Base-by-base conservation (phyloP, 1,284 basidiomycete genomes). In the Apiotrichum sp. region DNA sequence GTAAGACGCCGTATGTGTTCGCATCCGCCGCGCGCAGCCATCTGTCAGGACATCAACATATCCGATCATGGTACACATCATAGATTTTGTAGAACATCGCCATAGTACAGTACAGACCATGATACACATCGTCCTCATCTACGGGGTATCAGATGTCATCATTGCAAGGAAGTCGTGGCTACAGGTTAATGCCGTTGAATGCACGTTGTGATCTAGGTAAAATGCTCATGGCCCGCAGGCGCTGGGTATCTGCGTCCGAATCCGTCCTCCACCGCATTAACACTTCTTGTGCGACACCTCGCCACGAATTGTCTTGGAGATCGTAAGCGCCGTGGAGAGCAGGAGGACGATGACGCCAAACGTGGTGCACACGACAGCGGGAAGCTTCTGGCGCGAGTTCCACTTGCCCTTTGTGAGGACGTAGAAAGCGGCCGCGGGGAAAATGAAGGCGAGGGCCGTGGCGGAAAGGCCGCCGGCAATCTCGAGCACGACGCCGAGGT, bases 401-500 rank as follows among this genome's bases (percentile, higher is more conserved):
- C 88, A 87, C 6, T 82, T 81, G 13, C 80, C 74, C 5, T 76
- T 74, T 32, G 81, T 77, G 53, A 97, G 83, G 65, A 86, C 86
- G 67, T 89, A 78, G 78, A 89, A 93, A 68, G 92, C 93, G 3
- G 83, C 85, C 0, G 93, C 88, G 6, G 93, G 88, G 74, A 93
- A 92, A 65, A 98, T 92, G 78, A 88, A 98, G 0, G 95, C 95
- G 16, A 98, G 82, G 0, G 92, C 86, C 0, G 93, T 96, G 0
- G 95, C 95, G 32, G 89, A 92, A 16, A 93, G 83, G 1, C 95
- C 95, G 11, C 96, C 96, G 0, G 93, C 96, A 50, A 99, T 88
- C 78, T 98, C 96, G 40, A 99, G 85, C 77, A 97, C 96, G 40
- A 98, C 87, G 38, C 96, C 96, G 11, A 99, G 82, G 75, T 99